These are phyloP conservation scores for Penicillium arizonense DNA, from an alignment of 495 filamentous ascomycete genomes.

Conservation along the genomic window DNA sequence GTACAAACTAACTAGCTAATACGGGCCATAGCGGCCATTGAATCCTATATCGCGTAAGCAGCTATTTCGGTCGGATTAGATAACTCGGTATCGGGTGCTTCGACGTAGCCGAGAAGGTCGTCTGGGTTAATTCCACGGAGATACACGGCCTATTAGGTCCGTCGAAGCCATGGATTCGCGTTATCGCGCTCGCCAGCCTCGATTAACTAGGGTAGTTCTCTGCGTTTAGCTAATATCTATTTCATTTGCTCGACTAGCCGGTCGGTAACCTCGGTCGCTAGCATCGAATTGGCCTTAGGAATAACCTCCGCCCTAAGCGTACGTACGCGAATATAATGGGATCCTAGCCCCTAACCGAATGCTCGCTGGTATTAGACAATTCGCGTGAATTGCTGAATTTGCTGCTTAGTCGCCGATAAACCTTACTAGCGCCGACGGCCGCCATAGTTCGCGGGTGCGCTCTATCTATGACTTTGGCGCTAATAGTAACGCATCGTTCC, in stretches of 20 bases:
- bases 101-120: background rate
- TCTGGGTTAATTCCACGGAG: background rate
- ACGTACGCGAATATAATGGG: background rate
- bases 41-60: background rate
- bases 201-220: background rate
- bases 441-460: no score
- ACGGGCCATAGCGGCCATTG: constrained; percentile 4
- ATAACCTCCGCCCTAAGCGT: background rate
- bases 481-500: no score
- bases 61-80: no score
- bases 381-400: background rate
- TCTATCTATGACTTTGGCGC: no score
- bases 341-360: background rate
- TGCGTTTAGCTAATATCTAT: background rate
- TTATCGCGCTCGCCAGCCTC: background rate
- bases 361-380: background rate
- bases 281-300: background rate
- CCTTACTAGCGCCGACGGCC: no score
- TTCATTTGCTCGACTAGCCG: background rate
- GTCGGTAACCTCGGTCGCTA: background rate
- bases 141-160: constrained; percentile 10
- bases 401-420: background rate
- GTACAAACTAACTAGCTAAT: constrained; percentile 6
- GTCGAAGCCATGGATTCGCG: constrained; percentile 12
- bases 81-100: no score